A percentile compares a stretch with the other conserved stretches of the same genome.
phyloP scores from a whole-genome alignment of 2,329 filamentous ascomycete species.

The Fusarium sp. region DNA sequence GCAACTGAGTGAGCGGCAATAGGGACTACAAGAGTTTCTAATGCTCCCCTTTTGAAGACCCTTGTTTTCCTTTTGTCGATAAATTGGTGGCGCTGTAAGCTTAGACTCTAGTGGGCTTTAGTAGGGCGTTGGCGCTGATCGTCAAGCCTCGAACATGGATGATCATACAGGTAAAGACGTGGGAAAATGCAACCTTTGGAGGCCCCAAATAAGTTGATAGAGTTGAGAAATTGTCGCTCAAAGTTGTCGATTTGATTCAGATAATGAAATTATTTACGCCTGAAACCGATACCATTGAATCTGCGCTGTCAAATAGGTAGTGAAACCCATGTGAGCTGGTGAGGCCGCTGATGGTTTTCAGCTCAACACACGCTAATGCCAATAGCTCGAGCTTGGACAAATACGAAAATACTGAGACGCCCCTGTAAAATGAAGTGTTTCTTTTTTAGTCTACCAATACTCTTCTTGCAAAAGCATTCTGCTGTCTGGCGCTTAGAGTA shows the following conservation, averaged over 20 bases:
- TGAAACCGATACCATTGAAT: not conserved
- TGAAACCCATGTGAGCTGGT: not conserved
- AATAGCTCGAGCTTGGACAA: not conserved
- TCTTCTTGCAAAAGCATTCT: too few relatives aligned
- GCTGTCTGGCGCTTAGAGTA: too few relatives aligned
- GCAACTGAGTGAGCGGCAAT: too few relatives aligned
- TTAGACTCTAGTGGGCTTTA: not conserved
- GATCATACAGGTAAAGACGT: not conserved
- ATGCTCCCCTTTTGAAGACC: too few relatives aligned
- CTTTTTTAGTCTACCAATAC: fast-evolving
- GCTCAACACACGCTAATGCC: not conserved
- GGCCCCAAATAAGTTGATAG: too few relatives aligned
- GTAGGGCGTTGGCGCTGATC: not conserved
- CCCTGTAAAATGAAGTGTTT: not conserved
- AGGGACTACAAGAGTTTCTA: not conserved
- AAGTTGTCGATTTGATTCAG: not conserved
- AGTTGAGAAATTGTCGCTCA: not conserved
- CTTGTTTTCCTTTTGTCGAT: not conserved
- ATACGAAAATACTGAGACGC: not conserved
- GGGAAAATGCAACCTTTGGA: not conserved
- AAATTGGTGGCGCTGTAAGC: not conserved
- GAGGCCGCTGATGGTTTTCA: not conserved
- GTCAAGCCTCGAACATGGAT: not conserved
- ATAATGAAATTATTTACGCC: fast-evolving
- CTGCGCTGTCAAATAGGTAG: not conserved